These are phyloP conservation scores for Puccinia novopanici DNA, from an alignment of 1,284 basidiomycete genomes.

Conservation along the genomic window DNA sequence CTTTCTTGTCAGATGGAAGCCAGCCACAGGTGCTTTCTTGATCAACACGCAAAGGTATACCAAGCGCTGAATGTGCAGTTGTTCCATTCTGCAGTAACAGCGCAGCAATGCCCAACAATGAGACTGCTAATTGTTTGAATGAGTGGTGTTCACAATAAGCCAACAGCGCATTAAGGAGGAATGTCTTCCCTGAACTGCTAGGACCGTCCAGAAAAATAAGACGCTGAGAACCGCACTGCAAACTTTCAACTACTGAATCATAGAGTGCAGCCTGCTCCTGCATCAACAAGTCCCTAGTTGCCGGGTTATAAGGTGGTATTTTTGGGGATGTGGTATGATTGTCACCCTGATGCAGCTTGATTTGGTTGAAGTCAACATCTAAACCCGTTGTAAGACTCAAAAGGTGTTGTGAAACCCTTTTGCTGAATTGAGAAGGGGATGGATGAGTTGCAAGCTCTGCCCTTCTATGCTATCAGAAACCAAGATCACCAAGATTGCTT, in stretches of 20 bases:
- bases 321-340: no score
- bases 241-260: background rate
- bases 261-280: background rate
- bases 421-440: no score
- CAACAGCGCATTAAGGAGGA: conserved; percentile 62
- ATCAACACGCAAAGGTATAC: conserved; percentile 59
- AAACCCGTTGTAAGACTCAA: no score
- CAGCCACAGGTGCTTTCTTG: background rate
- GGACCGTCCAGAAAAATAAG: background rate
- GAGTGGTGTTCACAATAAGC: conserved; percentile 56
- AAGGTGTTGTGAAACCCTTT: no score
- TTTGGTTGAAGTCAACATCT: no score
- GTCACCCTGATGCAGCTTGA: no score
- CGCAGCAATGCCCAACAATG: conserved; percentile 62
- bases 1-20: no score
- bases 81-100: conserved; percentile 61
- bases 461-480: no score
- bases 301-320: no score
- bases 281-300: background rate
- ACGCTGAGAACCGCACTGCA: background rate
- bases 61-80: conserved; percentile 63
- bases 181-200: conserved; percentile 62
- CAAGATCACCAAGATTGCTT: no score
- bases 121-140: conserved; percentile 58
- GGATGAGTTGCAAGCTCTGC: no score